Evolutionary conservation across 805 yeast genomes (phyloP), one percentile per base, ranked within the genome.

Genomic region (Candida cerambycidarum): DNA sequence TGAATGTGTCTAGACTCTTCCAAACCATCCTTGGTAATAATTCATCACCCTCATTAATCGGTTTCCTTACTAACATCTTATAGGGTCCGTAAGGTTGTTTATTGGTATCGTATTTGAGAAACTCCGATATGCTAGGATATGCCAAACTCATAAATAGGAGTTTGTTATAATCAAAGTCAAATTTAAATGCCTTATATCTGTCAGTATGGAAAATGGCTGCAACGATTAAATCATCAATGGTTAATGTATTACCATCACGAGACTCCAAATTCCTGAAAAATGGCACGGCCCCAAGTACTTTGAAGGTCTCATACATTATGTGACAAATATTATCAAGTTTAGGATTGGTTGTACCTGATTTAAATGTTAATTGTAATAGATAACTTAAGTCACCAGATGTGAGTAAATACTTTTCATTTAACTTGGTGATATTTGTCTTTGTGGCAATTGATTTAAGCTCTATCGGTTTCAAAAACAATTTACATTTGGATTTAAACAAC

Each of bases 251-350:
- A 11, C 73, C 74, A 3, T 65, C 61, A 3, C 63, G 62, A 1
- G 67, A 59, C 6, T 55, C 57, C 23, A 56, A 48, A 13, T 65
- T 67, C 16, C 62, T 57, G 6, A 79, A 44, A 41, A 79, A 67
- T 0, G 87, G 87, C 51, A 74, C 76, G 19, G 63, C 62, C 0
- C 79, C 71, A 21, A 83, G 41, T 4, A 69, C 67, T 23, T 61
- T 57, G 12, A 78, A 56, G 4, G 76, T 58, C 5, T 64, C 58
- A 52, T 69, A 71, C 0, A 82, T 41, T 2, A 72, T 27, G 5
- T 62, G 46, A 4, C 56, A 33, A 1, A 38, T 45, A 7, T 27
- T 16, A 10, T n/a, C 32, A 24, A 47, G 45, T 19, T 41, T 37
- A 3, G 31, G 24, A 28, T 38, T 35, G 3, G 41, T 25, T 6